A percentile compares a stretch with the other conserved stretches of the same genome.
phyloP scores from a whole-genome alignment of 805 yeast genomes.

The Saccharomycopsis capsularis region DNA sequence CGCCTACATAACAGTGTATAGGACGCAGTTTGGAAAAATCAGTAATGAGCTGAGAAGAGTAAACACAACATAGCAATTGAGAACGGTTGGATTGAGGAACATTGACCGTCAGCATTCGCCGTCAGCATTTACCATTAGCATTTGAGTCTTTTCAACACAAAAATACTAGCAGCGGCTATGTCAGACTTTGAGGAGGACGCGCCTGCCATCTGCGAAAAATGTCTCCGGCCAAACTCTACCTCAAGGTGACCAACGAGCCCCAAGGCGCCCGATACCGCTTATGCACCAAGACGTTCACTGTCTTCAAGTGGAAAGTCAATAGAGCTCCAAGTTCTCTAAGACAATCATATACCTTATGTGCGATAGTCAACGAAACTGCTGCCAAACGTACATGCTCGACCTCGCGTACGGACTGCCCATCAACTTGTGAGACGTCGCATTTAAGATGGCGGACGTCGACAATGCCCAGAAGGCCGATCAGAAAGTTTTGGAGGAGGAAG shows the following conservation, averaged over 20 bases:
- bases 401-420: conserved; percentile 75
- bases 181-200: no score
- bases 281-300: conserved; percentile 80
- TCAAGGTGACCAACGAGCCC: conserved; percentile 64
- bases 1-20: no score
- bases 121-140: no score
- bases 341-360: conserved; percentile 77
- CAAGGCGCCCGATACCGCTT: conserved; percentile 78
- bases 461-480: conserved; percentile 44
- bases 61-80: no score
- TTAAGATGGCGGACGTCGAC: conserved; percentile 58
- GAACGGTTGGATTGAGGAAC: no score
- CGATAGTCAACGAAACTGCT: conserved; percentile 70
- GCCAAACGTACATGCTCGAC: conserved; percentile 85
- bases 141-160: no score
- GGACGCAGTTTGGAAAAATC: no score
- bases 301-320: conserved; percentile 63
- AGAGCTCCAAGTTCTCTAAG: conserved; percentile 40
- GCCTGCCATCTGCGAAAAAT: conserved; percentile 66
- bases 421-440: conserved; percentile 69
- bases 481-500: conserved; percentile 23
- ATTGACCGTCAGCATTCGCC: no score
- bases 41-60: no score
- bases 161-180: no score
- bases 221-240: conserved; percentile 62